Evolutionary conservation across 1,139 yeast species (phyloP).

Genomic region (Suhomyces ambrosiae): DNA sequence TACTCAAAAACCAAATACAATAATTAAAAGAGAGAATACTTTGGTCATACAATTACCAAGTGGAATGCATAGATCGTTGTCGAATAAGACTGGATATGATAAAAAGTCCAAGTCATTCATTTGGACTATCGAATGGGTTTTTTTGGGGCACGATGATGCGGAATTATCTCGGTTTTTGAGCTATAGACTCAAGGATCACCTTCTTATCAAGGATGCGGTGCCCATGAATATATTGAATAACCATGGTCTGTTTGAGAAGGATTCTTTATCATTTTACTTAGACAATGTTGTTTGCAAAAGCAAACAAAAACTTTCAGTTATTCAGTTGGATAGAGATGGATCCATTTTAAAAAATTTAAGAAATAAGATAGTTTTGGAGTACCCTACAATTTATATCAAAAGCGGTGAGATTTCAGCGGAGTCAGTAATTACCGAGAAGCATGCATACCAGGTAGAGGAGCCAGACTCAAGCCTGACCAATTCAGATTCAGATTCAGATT

Average conservation of each 20-base stretch:
- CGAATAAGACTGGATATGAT: constrained; percentile 77
- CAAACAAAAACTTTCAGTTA: constrained; percentile 21
- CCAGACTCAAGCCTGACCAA: constrained; percentile 11
- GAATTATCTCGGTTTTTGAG: constrained; percentile 39
- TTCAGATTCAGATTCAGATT: constrained; percentile 12
- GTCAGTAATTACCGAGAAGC: constrained; percentile 12
- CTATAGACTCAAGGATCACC: constrained; percentile 48
- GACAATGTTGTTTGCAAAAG: constrained; percentile 31
- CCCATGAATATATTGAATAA: constrained; percentile 38
- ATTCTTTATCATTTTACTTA: constrained; percentile 34
- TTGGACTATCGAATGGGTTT: constrained; percentile 82
- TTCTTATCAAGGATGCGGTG: constrained; percentile 36
- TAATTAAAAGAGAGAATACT: constrained; percentile 40
- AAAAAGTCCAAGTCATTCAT: constrained; percentile 59
- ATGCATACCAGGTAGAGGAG: constrained; percentile 25
- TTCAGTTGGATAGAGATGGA: constrained; percentile 24
- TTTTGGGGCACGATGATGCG: constrained; percentile 33
- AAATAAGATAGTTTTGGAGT: constrained; percentile 69
- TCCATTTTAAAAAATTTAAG: constrained; percentile 49
- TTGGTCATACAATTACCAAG: constrained; percentile 55
- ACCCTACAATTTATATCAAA: constrained; percentile 64
- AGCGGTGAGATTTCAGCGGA: constrained; percentile 18
- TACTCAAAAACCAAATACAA: constrained; percentile 29
- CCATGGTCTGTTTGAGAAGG: constrained; percentile 20
- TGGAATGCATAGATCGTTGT: constrained; percentile 72